Evolutionary conservation across 2,329 filamentous ascomycete genomes (phyloP).

Genomic region (Xylariales sp.): DNA sequence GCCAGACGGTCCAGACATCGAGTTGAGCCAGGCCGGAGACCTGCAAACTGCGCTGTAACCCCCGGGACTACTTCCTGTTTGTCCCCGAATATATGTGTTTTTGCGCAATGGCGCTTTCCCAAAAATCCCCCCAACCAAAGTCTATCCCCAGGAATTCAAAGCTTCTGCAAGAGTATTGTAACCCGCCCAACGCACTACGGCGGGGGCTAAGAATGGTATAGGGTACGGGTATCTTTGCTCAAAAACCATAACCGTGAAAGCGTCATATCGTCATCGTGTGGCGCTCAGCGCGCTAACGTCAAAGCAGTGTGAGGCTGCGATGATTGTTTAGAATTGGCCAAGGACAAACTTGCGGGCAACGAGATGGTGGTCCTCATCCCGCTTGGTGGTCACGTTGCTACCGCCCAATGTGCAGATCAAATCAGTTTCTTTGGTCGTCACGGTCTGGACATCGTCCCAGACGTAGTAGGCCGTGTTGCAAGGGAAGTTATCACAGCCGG

Average conservation of each 20-base stretch:
- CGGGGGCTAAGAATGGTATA: constrained; percentile 5
- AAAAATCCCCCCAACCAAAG: no score
- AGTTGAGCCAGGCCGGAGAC: neutral
- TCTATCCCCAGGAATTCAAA: no score
- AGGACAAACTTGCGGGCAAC: constrained; percentile 30
- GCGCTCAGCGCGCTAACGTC: constrained; percentile 23
- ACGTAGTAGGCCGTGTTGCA: constrained; percentile 51
- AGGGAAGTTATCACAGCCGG: constrained; percentile 48
- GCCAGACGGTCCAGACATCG: neutral
- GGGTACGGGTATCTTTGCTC: constrained; percentile 19
- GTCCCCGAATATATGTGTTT: neutral
- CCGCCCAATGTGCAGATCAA: constrained; percentile 47
- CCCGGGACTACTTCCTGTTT: neutral
- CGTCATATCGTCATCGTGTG: constrained; percentile 21
- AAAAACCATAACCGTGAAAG: constrained; percentile 17
- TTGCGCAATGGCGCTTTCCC: constrained; percentile 7
- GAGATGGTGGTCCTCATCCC: constrained; percentile 16
- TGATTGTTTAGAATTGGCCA: constrained; percentile 24
- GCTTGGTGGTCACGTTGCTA: constrained; percentile 20
- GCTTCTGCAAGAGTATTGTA: constrained; percentile 13
- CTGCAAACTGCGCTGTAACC: neutral
- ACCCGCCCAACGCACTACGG: constrained; percentile 5
- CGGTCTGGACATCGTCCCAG: constrained; percentile 51
- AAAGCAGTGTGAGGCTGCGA: constrained; percentile 11
- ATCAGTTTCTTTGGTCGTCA: constrained; percentile 41